Evolutionary conservation across 108 stramenopile genomes (phyloP).

Genomic region (Cyclostephanos invisitatus): DNA sequence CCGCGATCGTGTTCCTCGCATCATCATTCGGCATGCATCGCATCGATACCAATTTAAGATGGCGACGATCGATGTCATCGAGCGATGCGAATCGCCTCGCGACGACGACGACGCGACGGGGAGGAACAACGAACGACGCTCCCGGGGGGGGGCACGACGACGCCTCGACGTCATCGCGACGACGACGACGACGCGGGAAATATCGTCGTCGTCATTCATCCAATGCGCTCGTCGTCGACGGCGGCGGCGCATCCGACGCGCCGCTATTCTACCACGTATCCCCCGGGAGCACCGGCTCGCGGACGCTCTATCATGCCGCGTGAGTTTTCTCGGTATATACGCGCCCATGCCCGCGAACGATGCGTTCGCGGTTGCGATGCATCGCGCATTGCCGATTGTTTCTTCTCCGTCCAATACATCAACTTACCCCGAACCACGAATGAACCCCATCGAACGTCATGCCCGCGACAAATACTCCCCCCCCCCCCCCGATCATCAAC

Average conservation of each 20-base stretch:
- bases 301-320: constrained; percentile 43
- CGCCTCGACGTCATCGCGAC: neutral
- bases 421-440: too few relatives aligned
- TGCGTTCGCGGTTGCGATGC: too few relatives aligned
- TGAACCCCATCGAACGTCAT: too few relatives aligned
- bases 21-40: neutral
- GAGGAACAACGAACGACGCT: neutral
- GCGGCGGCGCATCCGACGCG: constrained; percentile 12
- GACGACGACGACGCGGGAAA: neutral
- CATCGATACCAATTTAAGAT: neutral
- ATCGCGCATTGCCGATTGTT: too few relatives aligned
- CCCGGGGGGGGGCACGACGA: too few relatives aligned
- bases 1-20: neutral
- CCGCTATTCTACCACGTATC: constrained; percentile 50
- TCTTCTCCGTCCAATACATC: too few relatives aligned
- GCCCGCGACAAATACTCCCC: too few relatives aligned
- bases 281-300: constrained; percentile 44
- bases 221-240: neutral
- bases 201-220: neutral
- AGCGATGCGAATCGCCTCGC: neutral
- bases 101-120: neutral
- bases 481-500: too few relatives aligned
- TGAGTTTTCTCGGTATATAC: too few relatives aligned
- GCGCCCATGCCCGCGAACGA: too few relatives aligned
- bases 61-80: neutral